phyloP scores from a whole-genome alignment of 371 early-diverging fungal species.

The Sanchytrium tribonematis region DNA sequence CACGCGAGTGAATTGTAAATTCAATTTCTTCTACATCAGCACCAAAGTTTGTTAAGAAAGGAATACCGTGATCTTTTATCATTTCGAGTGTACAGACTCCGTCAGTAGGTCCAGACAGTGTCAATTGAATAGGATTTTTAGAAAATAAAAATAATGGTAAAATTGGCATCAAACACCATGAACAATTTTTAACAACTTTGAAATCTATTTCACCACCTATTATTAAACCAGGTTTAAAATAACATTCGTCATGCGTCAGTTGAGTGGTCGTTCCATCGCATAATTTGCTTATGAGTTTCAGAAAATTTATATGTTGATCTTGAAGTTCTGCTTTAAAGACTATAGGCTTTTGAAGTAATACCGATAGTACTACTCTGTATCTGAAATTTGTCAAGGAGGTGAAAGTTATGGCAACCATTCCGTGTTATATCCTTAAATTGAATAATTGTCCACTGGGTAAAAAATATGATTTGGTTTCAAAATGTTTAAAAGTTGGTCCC shows the following conservation, averaged over 20 bases:
- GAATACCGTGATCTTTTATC: background rate
- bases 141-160: background rate
- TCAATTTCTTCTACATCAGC: background rate
- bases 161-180: background rate
- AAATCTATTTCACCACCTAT: background rate
- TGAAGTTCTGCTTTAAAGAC: background rate
- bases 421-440: background rate
- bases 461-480: too few relatives aligned
- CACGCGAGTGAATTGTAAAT: background rate
- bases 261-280: background rate
- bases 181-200: background rate
- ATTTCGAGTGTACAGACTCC: background rate
- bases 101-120: background rate
- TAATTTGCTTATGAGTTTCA: background rate
- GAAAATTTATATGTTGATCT: background rate
- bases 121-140: background rate
- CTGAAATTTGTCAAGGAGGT: background rate
- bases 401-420: background rate
- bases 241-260: background rate
- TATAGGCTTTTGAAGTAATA: background rate
- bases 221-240: background rate
- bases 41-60: background rate
- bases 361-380: background rate
- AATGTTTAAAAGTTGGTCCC: too few relatives aligned
- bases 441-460: too few relatives aligned